Percentiles rank a stretch among this genome's conserved stretches.
phyloP scores from a whole-genome alignment of 106 monocot species.

The Acorus gramineus region DNA sequence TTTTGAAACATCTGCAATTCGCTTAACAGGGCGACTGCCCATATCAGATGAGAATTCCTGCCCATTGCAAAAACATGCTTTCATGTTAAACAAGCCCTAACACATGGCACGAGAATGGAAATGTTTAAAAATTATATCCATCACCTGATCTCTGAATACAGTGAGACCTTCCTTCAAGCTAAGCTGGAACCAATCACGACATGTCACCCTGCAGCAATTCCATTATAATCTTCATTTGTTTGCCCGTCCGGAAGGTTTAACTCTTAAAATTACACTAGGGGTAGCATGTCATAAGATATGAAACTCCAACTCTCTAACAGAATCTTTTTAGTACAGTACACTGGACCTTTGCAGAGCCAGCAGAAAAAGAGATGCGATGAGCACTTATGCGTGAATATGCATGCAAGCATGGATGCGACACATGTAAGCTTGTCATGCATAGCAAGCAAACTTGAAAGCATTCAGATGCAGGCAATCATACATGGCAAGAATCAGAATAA shows the following conservation, averaged over 20 bases:
- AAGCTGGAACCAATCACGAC: conserved; percentile 9
- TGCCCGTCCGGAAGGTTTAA: too few relatives aligned
- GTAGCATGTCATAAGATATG: not conserved
- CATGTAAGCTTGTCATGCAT: too few relatives aligned
- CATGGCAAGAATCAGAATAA: too few relatives aligned
- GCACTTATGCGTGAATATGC: too few relatives aligned
- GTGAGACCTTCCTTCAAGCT: conserved; percentile 8
- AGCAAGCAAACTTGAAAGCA: too few relatives aligned
- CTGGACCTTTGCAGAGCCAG: too few relatives aligned
- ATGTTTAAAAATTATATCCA: not conserved
- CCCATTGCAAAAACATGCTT: not conserved
- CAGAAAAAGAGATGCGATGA: too few relatives aligned
- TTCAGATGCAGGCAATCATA: too few relatives aligned
- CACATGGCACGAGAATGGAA: not conserved
- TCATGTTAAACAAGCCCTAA: too few relatives aligned
- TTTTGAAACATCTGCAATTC: conserved; percentile 88
- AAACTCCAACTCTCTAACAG: not conserved
- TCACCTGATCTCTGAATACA: conserved; percentile 22
- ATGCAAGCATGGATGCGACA: too few relatives aligned
- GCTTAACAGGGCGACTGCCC: conserved; percentile 89
- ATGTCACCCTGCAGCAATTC: conserved; percentile 1
- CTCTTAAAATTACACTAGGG: not conserved
- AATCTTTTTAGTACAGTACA: too few relatives aligned
- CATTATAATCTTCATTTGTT: not conserved
- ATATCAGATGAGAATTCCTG: conserved; percentile 99